A percentile compares a stretch with the other conserved stretches of the same genome.
These are phyloP conservation scores for Sugiyamaella grinbergsii DNA, from an alignment of 1,139 yeast species.

Conservation along the genomic window DNA sequence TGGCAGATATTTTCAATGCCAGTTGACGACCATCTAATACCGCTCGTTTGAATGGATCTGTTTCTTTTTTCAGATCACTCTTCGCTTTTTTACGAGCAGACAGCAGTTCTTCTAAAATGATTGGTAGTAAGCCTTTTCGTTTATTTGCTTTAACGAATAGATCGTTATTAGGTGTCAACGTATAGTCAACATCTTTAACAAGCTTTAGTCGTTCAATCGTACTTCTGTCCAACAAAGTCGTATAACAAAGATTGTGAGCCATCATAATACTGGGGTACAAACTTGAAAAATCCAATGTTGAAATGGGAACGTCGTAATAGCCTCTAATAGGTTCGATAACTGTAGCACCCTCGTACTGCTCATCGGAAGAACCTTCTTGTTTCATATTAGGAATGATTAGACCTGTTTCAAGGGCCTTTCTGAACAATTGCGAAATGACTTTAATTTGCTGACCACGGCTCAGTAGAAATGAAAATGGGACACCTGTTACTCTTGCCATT, in stretches of 20 bases:
- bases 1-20: constrained; percentile 95
- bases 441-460: constrained; percentile 97
- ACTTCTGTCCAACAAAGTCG: constrained; percentile 73
- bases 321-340: constrained; percentile 97
- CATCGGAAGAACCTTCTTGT: constrained; percentile 74
- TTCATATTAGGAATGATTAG: constrained; percentile 89
- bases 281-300: constrained; percentile 96
- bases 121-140: constrained; percentile 87
- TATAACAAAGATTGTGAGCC: constrained; percentile 98
- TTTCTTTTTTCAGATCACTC: constrained; percentile 84
- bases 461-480: constrained; percentile 86
- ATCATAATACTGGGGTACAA: constrained; percentile 98
- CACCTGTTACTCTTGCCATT: constrained; percentile 99
- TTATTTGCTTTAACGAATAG: constrained; percentile 73
- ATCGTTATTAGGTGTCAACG: constrained; percentile 89
- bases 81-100: constrained; percentile 93
- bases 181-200: constrained; percentile 74
- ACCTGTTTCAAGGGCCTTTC: constrained; percentile 85
- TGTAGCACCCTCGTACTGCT: constrained; percentile 98
- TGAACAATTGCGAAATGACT: constrained; percentile 89
- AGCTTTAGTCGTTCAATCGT: constrained; percentile 68
- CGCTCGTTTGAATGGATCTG: constrained; percentile 90
- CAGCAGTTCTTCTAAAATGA: constrained; percentile 83
- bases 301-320: constrained; percentile 94
- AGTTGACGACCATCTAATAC: constrained; percentile 96